Conservation (phyloP, 768 basidiomycete genomes). For the Candolleomyces aberdarensis region DNA sequence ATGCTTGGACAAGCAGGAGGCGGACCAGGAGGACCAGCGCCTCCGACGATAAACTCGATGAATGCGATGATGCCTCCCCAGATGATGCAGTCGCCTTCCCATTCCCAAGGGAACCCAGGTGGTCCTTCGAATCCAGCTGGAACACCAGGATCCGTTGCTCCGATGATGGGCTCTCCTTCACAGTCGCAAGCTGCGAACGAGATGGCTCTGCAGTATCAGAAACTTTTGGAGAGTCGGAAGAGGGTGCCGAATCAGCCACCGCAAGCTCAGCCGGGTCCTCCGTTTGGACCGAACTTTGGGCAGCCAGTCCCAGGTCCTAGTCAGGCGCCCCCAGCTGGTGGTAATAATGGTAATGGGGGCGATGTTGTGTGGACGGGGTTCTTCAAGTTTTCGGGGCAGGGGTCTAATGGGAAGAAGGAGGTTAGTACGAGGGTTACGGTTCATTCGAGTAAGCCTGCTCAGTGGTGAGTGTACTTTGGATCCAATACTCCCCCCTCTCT, state of each 20-base stretch:
- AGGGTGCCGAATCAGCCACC: background rate
- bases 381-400: constrained; percentile 42
- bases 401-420: constrained; percentile 36
- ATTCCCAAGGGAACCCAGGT: too few relatives aligned
- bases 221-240: background rate
- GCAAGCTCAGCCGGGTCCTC: too few relatives aligned
- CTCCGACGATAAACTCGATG: too few relatives aligned
- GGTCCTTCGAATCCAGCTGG: too few relatives aligned
- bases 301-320: background rate
- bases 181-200: background rate
- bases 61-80: too few relatives aligned
- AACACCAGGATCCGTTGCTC: too few relatives aligned
- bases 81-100: too few relatives aligned
- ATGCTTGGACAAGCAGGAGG: too few relatives aligned
- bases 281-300: background rate
- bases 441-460: constrained; percentile 19
- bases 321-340: background rate
- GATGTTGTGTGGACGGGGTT: constrained; percentile 44
- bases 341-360: constrained; percentile 3
- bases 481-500: background rate
- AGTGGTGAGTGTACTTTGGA: constrained; percentile 29
- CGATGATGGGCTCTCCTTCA: background rate
- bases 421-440: constrained; percentile 39
- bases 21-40: too few relatives aligned
- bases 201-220: background rate